Evolutionary conservation across 2,329 filamentous ascomycete species (phyloP), one percentile per base, ranked within the genome.

Genomic region (Mycosphaerella sp.): DNA sequence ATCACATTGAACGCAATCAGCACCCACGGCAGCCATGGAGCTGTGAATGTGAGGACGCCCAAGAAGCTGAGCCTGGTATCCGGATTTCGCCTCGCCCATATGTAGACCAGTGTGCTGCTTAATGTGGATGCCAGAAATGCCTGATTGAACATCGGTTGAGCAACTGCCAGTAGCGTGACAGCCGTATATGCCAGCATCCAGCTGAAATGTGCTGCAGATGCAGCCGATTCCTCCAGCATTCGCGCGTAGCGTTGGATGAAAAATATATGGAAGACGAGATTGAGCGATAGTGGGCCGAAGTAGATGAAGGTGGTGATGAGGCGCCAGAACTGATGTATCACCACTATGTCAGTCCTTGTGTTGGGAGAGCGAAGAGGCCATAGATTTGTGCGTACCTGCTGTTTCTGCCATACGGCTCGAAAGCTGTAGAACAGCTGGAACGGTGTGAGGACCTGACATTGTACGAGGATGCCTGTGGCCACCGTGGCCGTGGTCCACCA

Each of bases 361-460:
- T 7, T 29, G 9, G 10, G 31, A 17, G 10, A 17, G 10, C 8
- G 11, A 5, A 17, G 23, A 42, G 11, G 21, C n/a, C 10, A 26
- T 17, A 49, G 1, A 4, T 29, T 48, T 48, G 5, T 7, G 68
- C 81, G 59, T 73, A 95, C 91, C 82, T 97, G 91, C 60, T 86
- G 87, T 74, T 95, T 95, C 59, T 85, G 76, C 69, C 95, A 96
- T 54, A 97, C 93, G 6, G 91, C 84, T 47, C 89, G 83, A 67
- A 92, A 93, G 75, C 90, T 96, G 77, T 96, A 97, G 75, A 97
- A 98, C 29, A 98, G 82, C 74, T 97, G 91, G 67, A 95, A 96
- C 7, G 91, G 89, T 11, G 87, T 93, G 60, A 97, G 77, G 70
- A 97, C 85, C 66, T 95, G 84, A 73, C 90, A 97, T 73, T 97